These are phyloP conservation scores for Rhizopogon rudus DNA, from an alignment of 768 basidiomycete genomes.

Conservation along the genomic window DNA sequence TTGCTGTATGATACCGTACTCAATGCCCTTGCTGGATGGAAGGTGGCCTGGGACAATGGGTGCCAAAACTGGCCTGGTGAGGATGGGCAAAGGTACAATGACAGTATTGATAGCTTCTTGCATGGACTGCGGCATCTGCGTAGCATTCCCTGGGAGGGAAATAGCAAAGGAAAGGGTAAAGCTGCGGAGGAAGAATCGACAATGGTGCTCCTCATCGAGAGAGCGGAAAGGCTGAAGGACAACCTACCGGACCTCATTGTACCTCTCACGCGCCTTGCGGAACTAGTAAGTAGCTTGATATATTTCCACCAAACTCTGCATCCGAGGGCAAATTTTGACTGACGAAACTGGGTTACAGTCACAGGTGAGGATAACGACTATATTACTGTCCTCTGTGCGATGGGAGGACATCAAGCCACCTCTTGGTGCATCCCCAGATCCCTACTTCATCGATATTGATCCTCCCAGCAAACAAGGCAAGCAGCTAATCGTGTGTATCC, in stretches of 20 bases:
- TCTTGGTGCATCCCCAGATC: conserved; percentile 66
- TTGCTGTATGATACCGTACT: conserved; percentile 64
- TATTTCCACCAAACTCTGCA: neutral
- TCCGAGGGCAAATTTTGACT: neutral
- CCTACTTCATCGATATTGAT: conserved; percentile 57
- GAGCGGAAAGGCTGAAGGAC: conserved; percentile 63
- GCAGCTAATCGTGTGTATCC: conserved; percentile 7
- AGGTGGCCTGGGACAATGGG: conserved; percentile 54
- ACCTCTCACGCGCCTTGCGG: conserved; percentile 65
- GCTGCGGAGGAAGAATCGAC: conserved; percentile 23
- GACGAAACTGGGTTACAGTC: conserved; percentile 35
- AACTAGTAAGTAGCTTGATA: conserved; percentile 46
- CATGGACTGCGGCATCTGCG: conserved; percentile 50
- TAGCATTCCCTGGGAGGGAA: conserved; percentile 13
- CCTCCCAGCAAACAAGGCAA: conserved; percentile 54
- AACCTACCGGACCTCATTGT: conserved; percentile 60
- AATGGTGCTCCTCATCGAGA: conserved; percentile 61
- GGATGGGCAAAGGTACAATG: conserved; percentile 48
- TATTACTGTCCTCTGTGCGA: conserved; percentile 58
- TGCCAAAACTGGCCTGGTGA: conserved; percentile 52
- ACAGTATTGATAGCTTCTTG: conserved; percentile 64
- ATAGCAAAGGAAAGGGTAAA: conserved; percentile 27
- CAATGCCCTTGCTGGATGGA: conserved; percentile 55
- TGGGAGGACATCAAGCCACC: conserved; percentile 75
- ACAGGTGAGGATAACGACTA: conserved; percentile 49